Conservation (phyloP, 2,329 filamentous ascomycete genomes). For the Pseudocercospora cruenta region DNA sequence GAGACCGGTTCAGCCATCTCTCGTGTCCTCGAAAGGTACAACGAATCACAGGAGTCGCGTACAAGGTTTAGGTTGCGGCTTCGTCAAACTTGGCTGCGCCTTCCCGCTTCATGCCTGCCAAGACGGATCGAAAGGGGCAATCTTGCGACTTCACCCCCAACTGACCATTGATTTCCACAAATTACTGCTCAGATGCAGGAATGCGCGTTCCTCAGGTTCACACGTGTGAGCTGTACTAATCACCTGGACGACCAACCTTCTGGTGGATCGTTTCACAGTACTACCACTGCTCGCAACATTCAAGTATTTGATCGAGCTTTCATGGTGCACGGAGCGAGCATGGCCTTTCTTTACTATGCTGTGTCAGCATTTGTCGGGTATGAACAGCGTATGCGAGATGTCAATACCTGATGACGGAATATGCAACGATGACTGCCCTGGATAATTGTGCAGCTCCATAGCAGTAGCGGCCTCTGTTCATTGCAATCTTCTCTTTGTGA, state of each 20-base stretch:
- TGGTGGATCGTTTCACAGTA: background rate
- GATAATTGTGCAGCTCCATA: no score
- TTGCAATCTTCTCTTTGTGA: no score
- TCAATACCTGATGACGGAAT: no score
- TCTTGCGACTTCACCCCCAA: background rate
- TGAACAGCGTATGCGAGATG: no score
- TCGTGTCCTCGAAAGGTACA: background rate
- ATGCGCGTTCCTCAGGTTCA: background rate
- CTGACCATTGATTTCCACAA: background rate
- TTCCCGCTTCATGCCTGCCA: background rate
- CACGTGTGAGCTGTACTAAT: background rate
- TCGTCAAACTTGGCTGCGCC: background rate
- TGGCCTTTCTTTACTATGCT: background rate
- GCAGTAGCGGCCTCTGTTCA: no score
- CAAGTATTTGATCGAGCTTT: background rate
- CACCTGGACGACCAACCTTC: background rate
- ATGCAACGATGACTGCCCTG: no score
- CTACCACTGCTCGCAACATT: background rate
- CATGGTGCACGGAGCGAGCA: background rate
- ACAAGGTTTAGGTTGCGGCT: constrained; percentile 7
- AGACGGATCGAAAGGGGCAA: background rate
- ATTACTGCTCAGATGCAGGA: background rate
- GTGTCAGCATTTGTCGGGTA: background rate
- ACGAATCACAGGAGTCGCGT: background rate
- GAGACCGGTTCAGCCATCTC: background rate